Evolutionary conservation across 2,329 filamentous ascomycete genomes (phyloP), one percentile per base, ranked within the genome.

Genomic region (Davidsoniella virescens): DNA sequence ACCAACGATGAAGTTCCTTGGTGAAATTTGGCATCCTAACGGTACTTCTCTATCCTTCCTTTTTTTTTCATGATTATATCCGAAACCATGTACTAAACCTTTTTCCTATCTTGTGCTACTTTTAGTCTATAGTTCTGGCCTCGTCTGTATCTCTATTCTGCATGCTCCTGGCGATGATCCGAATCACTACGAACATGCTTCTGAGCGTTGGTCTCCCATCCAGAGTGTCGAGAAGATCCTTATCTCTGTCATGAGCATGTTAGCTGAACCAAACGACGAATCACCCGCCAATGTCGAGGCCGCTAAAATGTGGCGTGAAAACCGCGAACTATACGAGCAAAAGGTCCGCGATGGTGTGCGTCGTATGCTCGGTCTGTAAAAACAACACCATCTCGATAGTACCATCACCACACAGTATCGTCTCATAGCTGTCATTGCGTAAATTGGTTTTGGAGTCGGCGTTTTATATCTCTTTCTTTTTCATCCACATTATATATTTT

Each of bases 161-260:
- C 90, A 96, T 66, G 83, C 90, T 2, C 90, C 90, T 2, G 90
- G 92, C 60, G 90, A 96, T 67, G 90, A 96, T 66, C 92, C 92
- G 50, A 95, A 95, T 69, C 88, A 94, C 70, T 96, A 96, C 73
- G 90, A 96, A 67, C 85, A 90, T 59, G 90, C 92, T 6, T 87
- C 84, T 1, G 92, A 96, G 70, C 81, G 90, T 55, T 96, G 90
- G 90, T 90, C 84, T 25, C 90, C 90, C 10, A 94, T 96, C 55
- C 92, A 96, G 69, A 92, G 84, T 53, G 90, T 95, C 57, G 92
- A 96, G 69, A 96, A 95, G 72, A 96, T 96, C 58, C 72, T 96
- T 57, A 87, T 96, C 52, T 87, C 81, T 44, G 90, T 96, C 54
- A 96, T 96, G 83, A 94, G 87, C 66, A 96, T 96, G 88, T 76